These are phyloP conservation scores for Candida michaelii DNA, from an alignment of 805 yeast species.

Conservation along the genomic window DNA sequence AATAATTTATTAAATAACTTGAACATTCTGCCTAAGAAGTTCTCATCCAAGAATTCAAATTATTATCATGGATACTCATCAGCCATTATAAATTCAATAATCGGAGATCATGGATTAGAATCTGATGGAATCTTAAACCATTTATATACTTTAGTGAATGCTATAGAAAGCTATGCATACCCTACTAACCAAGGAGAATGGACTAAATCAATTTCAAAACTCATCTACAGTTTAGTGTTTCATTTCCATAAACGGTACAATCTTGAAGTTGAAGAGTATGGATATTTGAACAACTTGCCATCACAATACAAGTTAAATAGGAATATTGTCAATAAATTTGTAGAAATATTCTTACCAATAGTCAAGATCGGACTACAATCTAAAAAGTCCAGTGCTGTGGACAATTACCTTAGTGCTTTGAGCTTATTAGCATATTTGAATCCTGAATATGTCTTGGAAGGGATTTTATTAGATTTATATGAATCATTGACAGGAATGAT, in stretches of 20 bases:
- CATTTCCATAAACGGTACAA: slow-evolving; percentile 59
- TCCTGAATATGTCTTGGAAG: slow-evolving; percentile 54
- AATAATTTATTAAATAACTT: slow-evolving; percentile 50
- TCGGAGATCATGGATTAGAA: slow-evolving; percentile 45
- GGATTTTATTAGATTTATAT: slow-evolving; percentile 69
- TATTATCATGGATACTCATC: slow-evolving; percentile 45
- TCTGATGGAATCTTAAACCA: slow-evolving; percentile 49
- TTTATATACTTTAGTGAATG: slow-evolving; percentile 56
- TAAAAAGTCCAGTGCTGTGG: slow-evolving; percentile 56
- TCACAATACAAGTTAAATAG: slow-evolving; percentile 31
- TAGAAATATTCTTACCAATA: slow-evolving; percentile 52
- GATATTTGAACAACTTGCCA: slow-evolving; percentile 25
- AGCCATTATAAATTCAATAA: slow-evolving; percentile 59
- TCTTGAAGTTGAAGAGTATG: slow-evolving; percentile 44
- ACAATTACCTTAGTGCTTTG: slow-evolving; percentile 58
- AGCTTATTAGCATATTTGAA: slow-evolving; percentile 63
- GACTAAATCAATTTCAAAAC: slow-evolving; percentile 68
- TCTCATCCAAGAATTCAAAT: slow-evolving; percentile 42
- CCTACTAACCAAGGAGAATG: slow-evolving; percentile 94
- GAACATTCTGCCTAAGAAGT: slow-evolving; percentile 49
- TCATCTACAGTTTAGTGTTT: slow-evolving; percentile 58
- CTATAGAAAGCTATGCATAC: slow-evolving; percentile 79
- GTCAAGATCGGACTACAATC: slow-evolving; percentile 76
- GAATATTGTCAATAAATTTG: slow-evolving; percentile 43
- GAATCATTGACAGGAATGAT: slow-evolving; percentile 66